Conservation (phyloP, 805 yeast genomes). For the Debaryomyces hansenii region DNA sequence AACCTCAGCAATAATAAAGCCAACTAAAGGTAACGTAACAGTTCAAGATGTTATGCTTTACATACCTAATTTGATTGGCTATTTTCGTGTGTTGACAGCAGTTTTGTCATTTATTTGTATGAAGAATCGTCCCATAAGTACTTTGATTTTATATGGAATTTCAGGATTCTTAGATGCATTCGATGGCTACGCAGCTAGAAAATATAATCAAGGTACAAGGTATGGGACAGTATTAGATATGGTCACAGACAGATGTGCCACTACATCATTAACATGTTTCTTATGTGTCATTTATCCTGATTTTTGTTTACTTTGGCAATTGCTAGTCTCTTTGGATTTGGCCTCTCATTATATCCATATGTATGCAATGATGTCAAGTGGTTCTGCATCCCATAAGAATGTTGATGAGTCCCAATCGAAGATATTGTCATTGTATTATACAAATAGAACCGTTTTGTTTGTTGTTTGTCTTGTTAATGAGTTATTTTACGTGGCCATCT, state of each 20-base stretch:
- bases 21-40: constrained; percentile 19
- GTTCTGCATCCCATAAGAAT: constrained; percentile 80
- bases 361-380: constrained; percentile 87
- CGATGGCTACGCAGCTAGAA: constrained; percentile 94
- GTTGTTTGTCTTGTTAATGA: constrained; percentile 92
- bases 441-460: constrained; percentile 79
- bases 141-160: constrained; percentile 74
- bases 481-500: constrained; percentile 85
- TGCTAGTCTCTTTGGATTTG: constrained; percentile 78
- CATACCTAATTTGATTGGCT: constrained; percentile 92
- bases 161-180: constrained; percentile 94
- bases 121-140: constrained; percentile 79
- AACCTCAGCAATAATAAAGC: background rate
- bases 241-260: constrained; percentile 98
- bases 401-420: constrained; percentile 69
- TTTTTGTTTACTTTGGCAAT: constrained; percentile 71
- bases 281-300: constrained; percentile 77
- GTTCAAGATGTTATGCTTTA: constrained; percentile 64
- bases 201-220: constrained; percentile 81
- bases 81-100: constrained; percentile 79
- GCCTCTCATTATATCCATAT: constrained; percentile 98
- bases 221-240: constrained; percentile 97
- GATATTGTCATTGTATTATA: constrained; percentile 82
- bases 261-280: constrained; percentile 88
- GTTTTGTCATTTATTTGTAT: constrained; percentile 76